These are phyloP conservation scores for Berkeleyomyces basicola DNA, from an alignment of 2,329 filamentous ascomycete genomes.

Conservation along the genomic window DNA sequence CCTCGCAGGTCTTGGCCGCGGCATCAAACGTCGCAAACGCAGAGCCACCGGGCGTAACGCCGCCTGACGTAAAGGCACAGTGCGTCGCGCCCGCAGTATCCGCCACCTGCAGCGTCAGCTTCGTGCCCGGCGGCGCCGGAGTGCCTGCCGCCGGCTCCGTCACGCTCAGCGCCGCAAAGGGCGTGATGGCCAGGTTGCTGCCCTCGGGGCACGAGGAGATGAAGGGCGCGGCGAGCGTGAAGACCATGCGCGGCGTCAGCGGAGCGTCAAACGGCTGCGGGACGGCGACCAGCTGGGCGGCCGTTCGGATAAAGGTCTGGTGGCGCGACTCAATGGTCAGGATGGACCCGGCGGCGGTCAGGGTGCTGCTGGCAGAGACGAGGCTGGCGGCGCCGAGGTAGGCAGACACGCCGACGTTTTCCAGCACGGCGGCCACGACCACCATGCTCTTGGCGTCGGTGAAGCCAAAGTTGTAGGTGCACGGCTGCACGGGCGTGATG, in stretches of 20 bases:
- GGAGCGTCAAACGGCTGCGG: constrained; percentile 55
- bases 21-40: constrained; percentile 40
- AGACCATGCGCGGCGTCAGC: constrained; percentile 50
- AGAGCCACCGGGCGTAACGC: constrained; percentile 37
- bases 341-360: constrained; percentile 52
- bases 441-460: constrained; percentile 51
- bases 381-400: constrained; percentile 56
- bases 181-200: constrained; percentile 44
- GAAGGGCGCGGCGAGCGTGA: constrained; percentile 57
- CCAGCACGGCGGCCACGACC: constrained; percentile 50
- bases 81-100: constrained; percentile 35
- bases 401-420: constrained; percentile 58
- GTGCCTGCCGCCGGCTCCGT: constrained; percentile 26
- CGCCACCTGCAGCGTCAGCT: constrained; percentile 33
- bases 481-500: constrained; percentile 47
- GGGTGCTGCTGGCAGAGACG: constrained; percentile 39
- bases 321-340: constrained; percentile 59
- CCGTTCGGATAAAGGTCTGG: constrained; percentile 53
- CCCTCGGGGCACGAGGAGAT: constrained; percentile 52
- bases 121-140: constrained; percentile 21
- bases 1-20: constrained; percentile 36
- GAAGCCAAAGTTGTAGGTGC: constrained; percentile 57
- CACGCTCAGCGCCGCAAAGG: constrained; percentile 41
- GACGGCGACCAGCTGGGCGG: constrained; percentile 39
- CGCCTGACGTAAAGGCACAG: constrained; percentile 52